Evolutionary conservation across 352 stramenopile genomes (phyloP).

Genomic region (Globisporangium heterothallicum): DNA sequence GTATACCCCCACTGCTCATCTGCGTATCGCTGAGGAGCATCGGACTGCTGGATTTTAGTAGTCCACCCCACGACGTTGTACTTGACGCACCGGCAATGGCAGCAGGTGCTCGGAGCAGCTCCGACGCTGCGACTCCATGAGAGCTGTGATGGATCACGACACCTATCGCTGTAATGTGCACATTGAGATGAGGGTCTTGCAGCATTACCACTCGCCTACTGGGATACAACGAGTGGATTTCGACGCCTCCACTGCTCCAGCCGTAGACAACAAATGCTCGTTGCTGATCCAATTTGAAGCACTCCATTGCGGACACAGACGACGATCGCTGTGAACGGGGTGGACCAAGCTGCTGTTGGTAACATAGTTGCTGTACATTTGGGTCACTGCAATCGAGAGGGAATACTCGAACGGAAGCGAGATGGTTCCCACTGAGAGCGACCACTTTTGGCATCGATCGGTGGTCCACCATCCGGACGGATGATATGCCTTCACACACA

Average conservation of each 20-base stretch:
- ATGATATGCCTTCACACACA: constrained; percentile 17
- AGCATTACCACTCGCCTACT: constrained; percentile 28
- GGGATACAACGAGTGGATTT: constrained; percentile 25
- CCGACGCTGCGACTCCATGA: neutral
- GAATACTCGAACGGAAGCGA: constrained; percentile 1
- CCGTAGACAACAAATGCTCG: constrained; percentile 29
- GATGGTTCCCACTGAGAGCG: constrained; percentile 5
- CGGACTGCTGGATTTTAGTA: neutral
- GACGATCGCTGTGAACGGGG: constrained; percentile 3
- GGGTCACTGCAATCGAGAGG: neutral
- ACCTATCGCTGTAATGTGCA: constrained; percentile 31
- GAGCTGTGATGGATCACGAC: neutral
- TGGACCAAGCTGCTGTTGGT: neutral
- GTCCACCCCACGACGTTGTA: neutral
- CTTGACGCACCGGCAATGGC: neutral
- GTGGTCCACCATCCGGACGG: constrained; percentile 14
- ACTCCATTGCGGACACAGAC: constrained; percentile 19
- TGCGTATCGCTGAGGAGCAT: neutral
- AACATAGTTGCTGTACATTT: neutral
- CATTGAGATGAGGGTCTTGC: constrained; percentile 36
- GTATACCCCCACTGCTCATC: neutral
- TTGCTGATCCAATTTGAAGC: neutral
- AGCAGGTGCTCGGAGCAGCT: neutral
- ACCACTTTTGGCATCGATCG: constrained; percentile 6
- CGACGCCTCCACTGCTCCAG: constrained; percentile 46